These are phyloP conservation scores for Mycena albidolilacea DNA, from an alignment of 768 basidiomycete genomes.

Conservation along the genomic window DNA sequence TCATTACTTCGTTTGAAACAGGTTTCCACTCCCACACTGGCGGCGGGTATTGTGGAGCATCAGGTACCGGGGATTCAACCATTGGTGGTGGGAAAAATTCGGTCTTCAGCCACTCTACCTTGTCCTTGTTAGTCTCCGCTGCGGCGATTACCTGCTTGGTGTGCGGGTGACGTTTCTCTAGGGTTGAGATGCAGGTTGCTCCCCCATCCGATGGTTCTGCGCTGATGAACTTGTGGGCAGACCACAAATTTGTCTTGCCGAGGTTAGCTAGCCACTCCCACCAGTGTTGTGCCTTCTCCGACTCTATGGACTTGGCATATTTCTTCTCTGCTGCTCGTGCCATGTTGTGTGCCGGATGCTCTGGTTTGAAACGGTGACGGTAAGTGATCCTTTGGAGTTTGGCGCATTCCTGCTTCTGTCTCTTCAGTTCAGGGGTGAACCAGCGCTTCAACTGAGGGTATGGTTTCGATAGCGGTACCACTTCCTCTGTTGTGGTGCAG, in stretches of 20 bases:
- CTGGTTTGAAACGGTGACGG: conserved; percentile 6
- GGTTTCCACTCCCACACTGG: too few species aligned
- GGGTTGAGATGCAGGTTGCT: conserved; percentile 45
- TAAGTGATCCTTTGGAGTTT: conserved; percentile 35
- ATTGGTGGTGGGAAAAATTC: conserved; percentile 30
- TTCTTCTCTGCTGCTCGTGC: too few species aligned
- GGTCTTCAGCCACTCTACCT: too few species aligned
- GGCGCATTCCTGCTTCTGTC: conserved; percentile 34
- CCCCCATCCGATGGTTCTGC: conserved; percentile 44
- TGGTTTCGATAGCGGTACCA: conserved; percentile 38
- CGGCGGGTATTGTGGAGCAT: conserved; percentile 45
- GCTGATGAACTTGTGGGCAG: conserved; percentile 39
- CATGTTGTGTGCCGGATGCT: conserved; percentile 46
- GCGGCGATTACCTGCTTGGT: conserved; percentile 34
- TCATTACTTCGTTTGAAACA: conserved; percentile 47
- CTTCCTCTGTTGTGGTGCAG: conserved; percentile 33
- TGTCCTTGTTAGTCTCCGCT: conserved; percentile 46
- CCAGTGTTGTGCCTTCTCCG: conserved; percentile 48
- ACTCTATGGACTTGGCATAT: conserved; percentile 33
- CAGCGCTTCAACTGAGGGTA: conserved; percentile 48
- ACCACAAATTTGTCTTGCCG: not conserved
- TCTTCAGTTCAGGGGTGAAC: conserved; percentile 51
- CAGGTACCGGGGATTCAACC: conserved; percentile 20
- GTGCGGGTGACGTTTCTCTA: conserved; percentile 29
- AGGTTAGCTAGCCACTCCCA: too few species aligned